phyloP scores from a whole-genome alignment of 108 stramenopile species.

The Skeletonema menzelii region DNA sequence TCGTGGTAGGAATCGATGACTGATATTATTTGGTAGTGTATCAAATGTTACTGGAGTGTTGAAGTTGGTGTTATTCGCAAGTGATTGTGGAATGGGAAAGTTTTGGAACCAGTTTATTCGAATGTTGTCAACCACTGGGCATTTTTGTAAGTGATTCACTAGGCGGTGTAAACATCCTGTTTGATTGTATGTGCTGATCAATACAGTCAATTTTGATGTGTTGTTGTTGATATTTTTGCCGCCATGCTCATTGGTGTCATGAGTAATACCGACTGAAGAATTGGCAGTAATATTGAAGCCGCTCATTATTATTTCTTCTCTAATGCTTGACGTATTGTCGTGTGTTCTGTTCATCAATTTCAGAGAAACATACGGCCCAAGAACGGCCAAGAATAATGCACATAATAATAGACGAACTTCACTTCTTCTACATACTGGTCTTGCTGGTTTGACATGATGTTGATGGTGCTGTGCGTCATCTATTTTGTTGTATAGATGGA shows the following conservation, averaged over 20 bases:
- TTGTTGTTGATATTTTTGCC: background rate
- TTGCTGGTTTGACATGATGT: background rate
- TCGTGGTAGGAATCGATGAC: conserved; percentile 1
- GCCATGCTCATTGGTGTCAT: background rate
- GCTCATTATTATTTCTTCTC: background rate
- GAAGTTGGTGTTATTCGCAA: background rate
- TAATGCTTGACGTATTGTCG: background rate
- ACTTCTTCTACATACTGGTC: background rate
- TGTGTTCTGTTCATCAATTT: background rate
- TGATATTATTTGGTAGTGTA: background rate
- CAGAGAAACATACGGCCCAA: background rate
- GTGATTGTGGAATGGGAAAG: background rate
- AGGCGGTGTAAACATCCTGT: background rate
- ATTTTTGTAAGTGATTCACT: background rate
- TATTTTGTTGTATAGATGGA: background rate
- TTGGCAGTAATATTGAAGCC: background rate
- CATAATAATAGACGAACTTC: background rate
- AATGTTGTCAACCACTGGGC: background rate
- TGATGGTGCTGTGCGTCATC: background rate
- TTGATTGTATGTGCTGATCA: conserved; percentile 1
- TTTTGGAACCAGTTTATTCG: background rate
- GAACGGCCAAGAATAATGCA: background rate
- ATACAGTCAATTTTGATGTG: background rate
- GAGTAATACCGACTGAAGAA: background rate
- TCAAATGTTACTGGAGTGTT: background rate